These are phyloP conservation scores for Suillus placidus DNA, from an alignment of 768 basidiomycete species.

Conservation along the genomic window DNA sequence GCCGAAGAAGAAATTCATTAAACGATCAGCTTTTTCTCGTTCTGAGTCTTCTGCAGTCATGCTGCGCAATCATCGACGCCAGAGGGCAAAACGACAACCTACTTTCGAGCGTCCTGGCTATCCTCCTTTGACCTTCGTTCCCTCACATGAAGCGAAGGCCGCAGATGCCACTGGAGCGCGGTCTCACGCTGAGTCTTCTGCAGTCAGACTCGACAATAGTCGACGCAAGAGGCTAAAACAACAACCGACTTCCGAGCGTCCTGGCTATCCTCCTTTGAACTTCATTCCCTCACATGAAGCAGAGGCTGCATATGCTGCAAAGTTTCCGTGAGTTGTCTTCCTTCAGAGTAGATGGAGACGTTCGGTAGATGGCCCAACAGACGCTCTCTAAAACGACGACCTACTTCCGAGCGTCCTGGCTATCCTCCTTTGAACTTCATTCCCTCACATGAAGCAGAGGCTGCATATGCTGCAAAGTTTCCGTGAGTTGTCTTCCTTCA, in stretches of 20 bases:
- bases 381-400: background rate
- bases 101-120: slow-evolving; percentile 1
- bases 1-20: background rate
- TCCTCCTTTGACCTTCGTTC: slow-evolving; percentile 27
- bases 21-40: background rate
- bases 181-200: background rate
- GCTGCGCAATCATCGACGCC: background rate
- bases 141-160: slow-evolving; percentile 30
- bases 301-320: slow-evolving; percentile 27
- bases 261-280: slow-evolving; percentile 21
- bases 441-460: slow-evolving; percentile 30
- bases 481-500: slow-evolving; percentile 14
- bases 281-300: slow-evolving; percentile 30
- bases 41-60: background rate
- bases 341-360: background rate
- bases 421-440: slow-evolving; percentile 25
- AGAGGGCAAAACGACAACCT: background rate
- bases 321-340: slow-evolving; percentile 27
- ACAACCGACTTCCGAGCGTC: background rate
- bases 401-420: background rate
- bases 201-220: background rate
- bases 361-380: background rate
- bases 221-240: background rate
- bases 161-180: slow-evolving; percentile 22
- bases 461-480: slow-evolving; percentile 25